Base-by-base conservation (phyloP, 257 asterid genomes). In the Solanum lignicaule region DNA sequence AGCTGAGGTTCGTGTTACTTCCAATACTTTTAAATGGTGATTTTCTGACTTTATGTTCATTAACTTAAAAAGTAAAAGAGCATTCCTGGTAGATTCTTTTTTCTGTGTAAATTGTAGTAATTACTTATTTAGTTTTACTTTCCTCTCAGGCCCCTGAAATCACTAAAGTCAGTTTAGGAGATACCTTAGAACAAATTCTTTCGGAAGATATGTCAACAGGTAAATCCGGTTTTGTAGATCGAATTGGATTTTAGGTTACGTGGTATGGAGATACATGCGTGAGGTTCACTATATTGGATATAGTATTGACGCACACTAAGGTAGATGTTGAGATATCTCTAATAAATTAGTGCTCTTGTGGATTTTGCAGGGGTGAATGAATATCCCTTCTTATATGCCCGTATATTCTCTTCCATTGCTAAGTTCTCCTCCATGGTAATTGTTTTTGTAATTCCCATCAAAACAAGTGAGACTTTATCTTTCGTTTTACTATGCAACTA, bases 371-470 rank as follows among this genome's bases (percentile, higher is more conserved):
- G 95, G 8, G 89, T 91, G 68, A 90, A 92, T 72, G 98, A 94
- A 29, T 95, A 89, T 91, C 99, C 99, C 83, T 97, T 97, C 90
- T 98, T 97, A 83, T 92, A 91, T 91, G 99, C 99, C 65, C 98
- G 99, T 68, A 86, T 97, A 90, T 95, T 95, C 94, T 93, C 99
- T 68, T 89, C 96, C 74, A 94, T 92, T 90, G 97, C 99, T 79
- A 97, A 95, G 90, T 95, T 95, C 89, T 95, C 94, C 55, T 91
- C 95, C 88, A 88, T 95, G 98, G 99, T 97, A 93, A 93, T 60
- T 89, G 88, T 88, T 79, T 23, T n/a, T 25, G 55, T 43, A 43
- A 43, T 43, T 86, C 33, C 25, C 39, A 35, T 86, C 27, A 29
- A 16, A 84, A 43, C 87, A n/a, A 74, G 75, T 88, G 31, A 75